Evolutionary conservation across 2,329 filamentous ascomycete genomes (phyloP), one percentile per base, ranked within the genome.

Genomic region (Pyricularia sp.): DNA sequence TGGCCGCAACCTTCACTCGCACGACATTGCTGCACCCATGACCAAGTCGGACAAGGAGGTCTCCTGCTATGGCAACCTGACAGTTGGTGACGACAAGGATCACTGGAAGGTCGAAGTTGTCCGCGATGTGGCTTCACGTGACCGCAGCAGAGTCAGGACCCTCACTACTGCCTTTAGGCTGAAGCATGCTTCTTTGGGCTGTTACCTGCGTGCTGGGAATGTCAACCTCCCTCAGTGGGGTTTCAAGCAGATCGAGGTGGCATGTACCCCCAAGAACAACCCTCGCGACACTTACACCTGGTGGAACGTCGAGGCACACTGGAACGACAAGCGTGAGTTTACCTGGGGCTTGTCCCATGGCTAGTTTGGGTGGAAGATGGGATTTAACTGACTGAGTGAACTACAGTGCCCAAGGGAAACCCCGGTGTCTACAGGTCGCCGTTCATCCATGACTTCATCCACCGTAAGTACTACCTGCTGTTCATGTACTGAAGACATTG

Each of bases 241-340:
- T 78, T 99, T 99, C 86, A 97, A 98, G 83, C 95, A 99, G 81
- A 98, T 99, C 73, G 95, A 99, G 82, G 94, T 95, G 50, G 97
- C 93, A 30, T 99, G 95, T 80, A 89, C 90, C 73, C 97, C 97
- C 84, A 88, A 91, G 74, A 97, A 97, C 83, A 95, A 94, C 75
- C 93, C 94, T 7, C 88, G 90, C 68, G 95, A 99, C 78, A 88
- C 93, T 59, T 98, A 97, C 80, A 99, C 95, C 10, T 95, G 98
- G 83, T 99, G 95, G 95, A 99, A 99, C 81, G 90, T 99, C 42
- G 95, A 99, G 83, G 90, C 92, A 69, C 95, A 99, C 80, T 88
- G 85, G 79, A 99, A 99, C 78, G 94, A 97, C 17, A 95, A 90
- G 82, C 87, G 93, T 95, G 86, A 87, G 76, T 69, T 28, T 26